Percentiles rank a stretch among this genome's conserved stretches.
Conservation (phyloP, 1,284 basidiomycete species). For the Puccinia triticina region DNA sequence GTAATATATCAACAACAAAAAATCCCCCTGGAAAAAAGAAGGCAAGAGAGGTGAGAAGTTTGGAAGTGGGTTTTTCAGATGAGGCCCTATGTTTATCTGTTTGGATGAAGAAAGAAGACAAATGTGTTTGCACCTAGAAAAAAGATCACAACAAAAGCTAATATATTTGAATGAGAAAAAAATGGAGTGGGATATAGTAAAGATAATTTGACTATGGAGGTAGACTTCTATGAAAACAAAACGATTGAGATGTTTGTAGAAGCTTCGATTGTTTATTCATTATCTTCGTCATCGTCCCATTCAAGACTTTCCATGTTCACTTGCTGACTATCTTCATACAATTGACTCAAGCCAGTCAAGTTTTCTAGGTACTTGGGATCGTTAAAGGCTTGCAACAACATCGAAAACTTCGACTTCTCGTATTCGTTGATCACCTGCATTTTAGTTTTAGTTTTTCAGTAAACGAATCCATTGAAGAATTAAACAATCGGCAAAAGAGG, state of each 20-base stretch:
- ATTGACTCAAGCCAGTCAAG: constrained; percentile 80
- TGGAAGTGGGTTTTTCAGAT: not conserved
- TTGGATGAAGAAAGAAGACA: no score
- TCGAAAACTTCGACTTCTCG: constrained; percentile 72
- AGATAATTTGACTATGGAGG: no score
- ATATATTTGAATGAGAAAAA: no score
- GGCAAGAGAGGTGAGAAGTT: no score
- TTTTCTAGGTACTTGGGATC: constrained; percentile 78
- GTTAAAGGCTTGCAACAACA: constrained; percentile 82
- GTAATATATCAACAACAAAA: not conserved
- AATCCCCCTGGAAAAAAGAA: not conserved
- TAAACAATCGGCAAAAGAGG: not conserved
- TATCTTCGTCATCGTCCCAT: constrained; percentile 50
- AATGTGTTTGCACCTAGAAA: no score
- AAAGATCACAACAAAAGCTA: no score
- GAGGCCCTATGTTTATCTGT: no score
- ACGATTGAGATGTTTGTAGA: no score
- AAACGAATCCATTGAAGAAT: not conserved
- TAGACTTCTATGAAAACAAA: no score
- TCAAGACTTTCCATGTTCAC: constrained; percentile 47
- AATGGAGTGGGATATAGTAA: no score
- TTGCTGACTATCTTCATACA: constrained; percentile 71
- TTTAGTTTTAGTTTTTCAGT: constrained; percentile 14
- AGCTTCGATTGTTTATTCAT: no score
- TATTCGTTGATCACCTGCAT: constrained; percentile 75